These are phyloP conservation scores for Melanomma pulvis-pyrius DNA, from an alignment of 495 filamentous ascomycete genomes.

Conservation along the genomic window DNA sequence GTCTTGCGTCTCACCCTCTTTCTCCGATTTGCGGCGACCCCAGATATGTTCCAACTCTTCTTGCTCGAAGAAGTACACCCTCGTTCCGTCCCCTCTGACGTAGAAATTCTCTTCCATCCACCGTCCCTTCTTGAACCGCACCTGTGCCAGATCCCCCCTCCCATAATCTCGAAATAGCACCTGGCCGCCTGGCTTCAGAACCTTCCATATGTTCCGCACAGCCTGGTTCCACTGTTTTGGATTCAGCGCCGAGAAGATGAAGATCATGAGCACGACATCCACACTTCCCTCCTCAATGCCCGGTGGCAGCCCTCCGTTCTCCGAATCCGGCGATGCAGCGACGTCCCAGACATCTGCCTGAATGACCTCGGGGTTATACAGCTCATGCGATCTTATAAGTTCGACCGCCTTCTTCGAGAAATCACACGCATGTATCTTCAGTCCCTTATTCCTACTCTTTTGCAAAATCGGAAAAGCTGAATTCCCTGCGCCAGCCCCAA, in stretches of 20 bases:
- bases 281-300: constrained; percentile 74
- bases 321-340: constrained; percentile 53
- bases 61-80: constrained; percentile 95
- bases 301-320: constrained; percentile 60
- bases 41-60: constrained; percentile 82
- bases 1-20: constrained; percentile 24
- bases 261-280: constrained; percentile 90
- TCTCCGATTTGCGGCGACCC: constrained; percentile 46
- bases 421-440: constrained; percentile 88
- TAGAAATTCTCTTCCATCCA: constrained; percentile 97
- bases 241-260: constrained; percentile 91
- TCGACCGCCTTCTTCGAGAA: constrained; percentile 90
- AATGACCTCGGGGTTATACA: constrained; percentile 66
- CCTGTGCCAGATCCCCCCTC: constrained; percentile 91
- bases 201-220: constrained; percentile 74
- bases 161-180: constrained; percentile 96
- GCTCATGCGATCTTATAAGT: constrained; percentile 74
- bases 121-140: constrained; percentile 90
- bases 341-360: constrained; percentile 93
- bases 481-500: constrained; percentile 95
- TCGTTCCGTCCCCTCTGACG: constrained; percentile 89
- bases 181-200: constrained; percentile 85
- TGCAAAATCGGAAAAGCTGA: constrained; percentile 87
- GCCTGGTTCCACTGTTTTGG: constrained; percentile 83
- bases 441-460: constrained; percentile 74